Evolutionary conservation across 2,329 filamentous ascomycete genomes (phyloP).

Genomic region (Canariomyces notabilis): DNA sequence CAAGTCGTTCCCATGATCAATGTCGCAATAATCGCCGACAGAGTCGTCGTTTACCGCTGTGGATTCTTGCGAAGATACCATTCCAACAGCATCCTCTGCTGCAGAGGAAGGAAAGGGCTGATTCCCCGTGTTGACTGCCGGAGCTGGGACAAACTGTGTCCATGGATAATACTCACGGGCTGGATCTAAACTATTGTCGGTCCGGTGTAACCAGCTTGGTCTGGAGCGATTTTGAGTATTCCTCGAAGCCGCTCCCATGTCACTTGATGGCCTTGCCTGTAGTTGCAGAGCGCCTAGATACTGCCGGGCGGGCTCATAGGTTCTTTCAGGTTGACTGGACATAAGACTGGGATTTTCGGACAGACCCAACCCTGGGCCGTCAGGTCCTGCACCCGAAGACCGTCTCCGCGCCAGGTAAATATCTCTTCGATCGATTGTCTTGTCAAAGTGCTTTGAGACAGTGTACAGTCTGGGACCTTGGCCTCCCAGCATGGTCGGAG

Average conservation of each 20-base stretch:
- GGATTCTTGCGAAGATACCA: not conserved
- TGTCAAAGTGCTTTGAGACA: conserved; percentile 17
- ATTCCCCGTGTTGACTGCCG: not conserved
- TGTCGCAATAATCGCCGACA: not conserved
- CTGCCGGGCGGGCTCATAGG: not conserved
- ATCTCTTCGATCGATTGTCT: conserved; percentile 11
- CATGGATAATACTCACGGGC: too few species aligned
- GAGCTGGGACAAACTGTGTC: too few species aligned
- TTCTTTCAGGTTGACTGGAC: not conserved
- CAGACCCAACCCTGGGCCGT: not conserved
- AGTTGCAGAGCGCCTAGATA: not conserved
- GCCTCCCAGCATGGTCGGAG: conserved; percentile 1
- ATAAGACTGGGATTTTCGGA: not conserved
- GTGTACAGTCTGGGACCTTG: conserved; percentile 8
- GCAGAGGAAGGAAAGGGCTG: not conserved
- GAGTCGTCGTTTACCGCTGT: not conserved
- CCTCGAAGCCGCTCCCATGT: not conserved
- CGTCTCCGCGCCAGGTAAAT: not conserved
- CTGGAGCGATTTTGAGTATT: not conserved
- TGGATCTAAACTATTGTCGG: not conserved
- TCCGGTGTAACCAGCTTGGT: not conserved
- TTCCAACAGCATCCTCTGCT: too few species aligned
- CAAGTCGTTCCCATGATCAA: conserved; percentile 5
- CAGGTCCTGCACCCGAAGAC: not conserved
- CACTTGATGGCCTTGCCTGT: not conserved